phyloP scores from a whole-genome alignment of 2,329 filamentous ascomycete species.

The Pseudogymnoascus sp. region DNA sequence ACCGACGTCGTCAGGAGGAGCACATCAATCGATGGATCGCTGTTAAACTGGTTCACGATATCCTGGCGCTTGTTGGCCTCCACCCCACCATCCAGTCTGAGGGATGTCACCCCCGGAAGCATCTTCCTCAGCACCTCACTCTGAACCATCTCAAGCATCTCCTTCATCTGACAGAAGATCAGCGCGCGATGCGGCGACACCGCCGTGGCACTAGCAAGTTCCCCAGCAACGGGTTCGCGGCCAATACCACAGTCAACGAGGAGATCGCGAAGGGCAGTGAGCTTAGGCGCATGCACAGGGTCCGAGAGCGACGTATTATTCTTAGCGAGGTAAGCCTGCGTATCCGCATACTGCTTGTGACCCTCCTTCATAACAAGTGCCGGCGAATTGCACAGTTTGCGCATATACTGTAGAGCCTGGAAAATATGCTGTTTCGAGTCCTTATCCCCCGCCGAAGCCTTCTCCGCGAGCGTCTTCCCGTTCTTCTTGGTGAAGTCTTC shows the following conservation, averaged over 20 bases:
- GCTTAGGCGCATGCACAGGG: conserved; percentile 80
- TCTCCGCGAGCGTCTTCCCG: conserved; percentile 74
- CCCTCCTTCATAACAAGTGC: conserved; percentile 92
- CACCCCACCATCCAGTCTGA: conserved; percentile 88
- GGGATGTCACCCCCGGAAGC: conserved; percentile 84
- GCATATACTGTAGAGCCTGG: conserved; percentile 98
- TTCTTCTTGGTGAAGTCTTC: conserved; percentile 95
- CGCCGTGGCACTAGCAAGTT: conserved; percentile 51
- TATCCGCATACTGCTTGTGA: conserved; percentile 82
- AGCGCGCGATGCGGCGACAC: conserved; percentile 94
- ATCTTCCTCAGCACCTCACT: conserved; percentile 83
- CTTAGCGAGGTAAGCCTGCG: conserved; percentile 68
- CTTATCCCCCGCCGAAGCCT: conserved; percentile 77
- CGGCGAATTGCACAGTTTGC: conserved; percentile 96
- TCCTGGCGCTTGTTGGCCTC: conserved; percentile 91
- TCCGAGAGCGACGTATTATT: conserved; percentile 79
- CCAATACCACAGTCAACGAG: conserved; percentile 99
- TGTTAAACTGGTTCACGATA: conserved; percentile 98
- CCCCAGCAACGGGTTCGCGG: conserved; percentile 44
- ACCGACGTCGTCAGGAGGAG: conserved; percentile 90
- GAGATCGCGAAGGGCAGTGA: conserved; percentile 80
- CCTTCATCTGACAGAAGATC: conserved; percentile 99
- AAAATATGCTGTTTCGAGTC: conserved; percentile 98
- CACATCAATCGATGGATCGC: conserved; percentile 92
- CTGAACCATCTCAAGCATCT: conserved; percentile 99